Evolutionary conservation across 2,329 filamentous ascomycete genomes (phyloP), one percentile per base, ranked within the genome.

Genomic region (Pezicula rhizophila): DNA sequence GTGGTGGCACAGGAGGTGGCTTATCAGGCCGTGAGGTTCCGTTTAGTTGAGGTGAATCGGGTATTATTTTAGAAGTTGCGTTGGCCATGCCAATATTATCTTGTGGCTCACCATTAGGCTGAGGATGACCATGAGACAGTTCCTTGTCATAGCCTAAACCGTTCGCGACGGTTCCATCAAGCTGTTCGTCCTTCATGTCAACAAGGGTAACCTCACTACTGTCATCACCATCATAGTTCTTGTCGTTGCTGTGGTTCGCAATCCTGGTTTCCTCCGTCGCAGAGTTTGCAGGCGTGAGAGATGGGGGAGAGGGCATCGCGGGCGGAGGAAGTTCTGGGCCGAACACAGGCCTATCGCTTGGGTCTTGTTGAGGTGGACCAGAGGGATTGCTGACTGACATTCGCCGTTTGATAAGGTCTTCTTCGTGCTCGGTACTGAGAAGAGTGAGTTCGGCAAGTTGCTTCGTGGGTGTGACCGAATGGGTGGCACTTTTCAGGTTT

Each of bases 391-490:
- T 65, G 5, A 73, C 70, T 23, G 75, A 75, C 49, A 69, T 66
- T 52, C 73, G 65, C 48, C 75, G 70, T 10, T 31, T 10, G 7
- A 31, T 10, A 49, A 76, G 72, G 20, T 70, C 70, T 35, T 72
- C 75, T 56, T 80, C 78, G 35, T 75, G 74, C 42, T 74, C 74
- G 20, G 76, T 72, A 53, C 74, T 78, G 50, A 88, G 79, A 18
- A 96, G 73, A 1, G 90, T 90, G 35, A 91, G 78, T 44, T 89
- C 84, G 23, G 90, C 90, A 31, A 96, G 76, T 55, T 89, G 81
- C 57, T 86, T 84, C 3, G 84, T 82, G 2, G 90, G 90, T 39
- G 76, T 80, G 26, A 91, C 81, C 14, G 78, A 83, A 10, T 75
- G 69, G 37, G 75, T 72, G 1, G 85, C 82, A 1, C 73, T 77